Conservation (phyloP, 331 rosid genomes). For the Acacia concinna region DNA sequence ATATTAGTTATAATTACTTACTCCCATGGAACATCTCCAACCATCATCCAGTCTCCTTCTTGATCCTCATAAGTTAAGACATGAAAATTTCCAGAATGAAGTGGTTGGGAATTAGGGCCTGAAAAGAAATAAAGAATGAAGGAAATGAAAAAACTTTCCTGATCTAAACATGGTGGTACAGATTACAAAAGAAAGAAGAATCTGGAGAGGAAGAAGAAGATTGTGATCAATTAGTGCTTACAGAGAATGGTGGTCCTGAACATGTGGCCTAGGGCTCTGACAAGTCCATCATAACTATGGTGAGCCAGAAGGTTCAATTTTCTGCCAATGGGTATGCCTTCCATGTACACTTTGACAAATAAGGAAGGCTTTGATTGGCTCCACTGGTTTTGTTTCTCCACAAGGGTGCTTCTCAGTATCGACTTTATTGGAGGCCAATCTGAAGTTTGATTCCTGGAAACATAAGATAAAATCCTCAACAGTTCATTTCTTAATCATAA, state of each 20-base stretch:
- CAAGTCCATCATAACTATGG: conserved; percentile 46
- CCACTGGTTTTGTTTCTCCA: conserved; percentile 32
- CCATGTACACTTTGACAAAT: conserved; percentile 56
- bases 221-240: conserved; percentile 24
- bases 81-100: conserved; percentile 39
- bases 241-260: conserved; percentile 50
- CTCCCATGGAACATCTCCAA: conserved; percentile 70
- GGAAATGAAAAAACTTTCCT: background rate
- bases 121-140: background rate
- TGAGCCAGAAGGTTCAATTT: conserved; percentile 53
- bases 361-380: conserved; percentile 33
- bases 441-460: conserved; percentile 39
- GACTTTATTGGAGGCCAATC: conserved; percentile 60
- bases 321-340: conserved; percentile 59
- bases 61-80: conserved; percentile 53
- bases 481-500: background rate
- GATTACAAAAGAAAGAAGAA: conserved; percentile 5
- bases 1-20: conserved; percentile 29
- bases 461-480: background rate
- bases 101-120: conserved; percentile 45
- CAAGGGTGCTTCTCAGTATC: conserved; percentile 42
- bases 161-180: conserved; percentile 6
- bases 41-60: conserved; percentile 71
- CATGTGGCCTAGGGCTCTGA: conserved; percentile 47
- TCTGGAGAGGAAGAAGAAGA: conserved; percentile 1